Percentiles rank a stretch among this genome's conserved stretches.
Evolutionary conservation across 257 asterid species (phyloP).

Genomic region (Gardenia jasminoides): DNA sequence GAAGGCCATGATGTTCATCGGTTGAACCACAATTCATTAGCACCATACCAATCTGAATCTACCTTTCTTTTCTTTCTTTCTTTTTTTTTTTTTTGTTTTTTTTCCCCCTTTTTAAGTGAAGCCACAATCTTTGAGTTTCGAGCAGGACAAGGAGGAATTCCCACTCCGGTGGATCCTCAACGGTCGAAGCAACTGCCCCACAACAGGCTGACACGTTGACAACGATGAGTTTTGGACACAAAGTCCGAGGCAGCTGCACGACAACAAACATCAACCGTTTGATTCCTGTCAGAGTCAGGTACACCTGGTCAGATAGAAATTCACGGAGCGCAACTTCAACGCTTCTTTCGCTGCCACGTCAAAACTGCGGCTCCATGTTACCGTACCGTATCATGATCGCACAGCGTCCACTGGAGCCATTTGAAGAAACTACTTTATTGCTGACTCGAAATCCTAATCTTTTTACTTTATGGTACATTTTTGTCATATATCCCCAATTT

Average conservation of each 20-base stretch:
- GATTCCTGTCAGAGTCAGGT: background rate
- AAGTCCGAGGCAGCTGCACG: slow-evolving; percentile 24
- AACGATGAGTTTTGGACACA: too few relatives aligned
- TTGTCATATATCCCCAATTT: background rate
- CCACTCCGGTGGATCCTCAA: background rate
- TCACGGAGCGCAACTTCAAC: background rate
- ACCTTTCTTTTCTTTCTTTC: too few relatives aligned
- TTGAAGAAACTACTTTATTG: slow-evolving; percentile 8
- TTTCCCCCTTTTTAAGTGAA: too few relatives aligned
- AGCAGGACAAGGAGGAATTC: background rate
- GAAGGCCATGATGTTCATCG: too few relatives aligned
- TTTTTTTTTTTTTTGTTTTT: too few relatives aligned
- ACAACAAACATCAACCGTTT: background rate
- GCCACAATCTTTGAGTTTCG: background rate
- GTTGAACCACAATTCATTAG: too few relatives aligned
- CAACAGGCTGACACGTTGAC: slow-evolving; percentile 23
- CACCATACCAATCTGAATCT: too few relatives aligned
- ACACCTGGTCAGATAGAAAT: background rate
- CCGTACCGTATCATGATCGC: background rate
- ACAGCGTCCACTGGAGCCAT: background rate
- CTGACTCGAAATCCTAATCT: background rate
- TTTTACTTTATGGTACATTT: background rate
- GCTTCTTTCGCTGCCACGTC: slow-evolving; percentile 9
- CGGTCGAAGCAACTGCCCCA: slow-evolving; percentile 15
- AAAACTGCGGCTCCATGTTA: background rate